These are phyloP conservation scores for Thielaviopsis euricoi DNA, from an alignment of 2,329 filamentous ascomycete genomes.

Conservation along the genomic window DNA sequence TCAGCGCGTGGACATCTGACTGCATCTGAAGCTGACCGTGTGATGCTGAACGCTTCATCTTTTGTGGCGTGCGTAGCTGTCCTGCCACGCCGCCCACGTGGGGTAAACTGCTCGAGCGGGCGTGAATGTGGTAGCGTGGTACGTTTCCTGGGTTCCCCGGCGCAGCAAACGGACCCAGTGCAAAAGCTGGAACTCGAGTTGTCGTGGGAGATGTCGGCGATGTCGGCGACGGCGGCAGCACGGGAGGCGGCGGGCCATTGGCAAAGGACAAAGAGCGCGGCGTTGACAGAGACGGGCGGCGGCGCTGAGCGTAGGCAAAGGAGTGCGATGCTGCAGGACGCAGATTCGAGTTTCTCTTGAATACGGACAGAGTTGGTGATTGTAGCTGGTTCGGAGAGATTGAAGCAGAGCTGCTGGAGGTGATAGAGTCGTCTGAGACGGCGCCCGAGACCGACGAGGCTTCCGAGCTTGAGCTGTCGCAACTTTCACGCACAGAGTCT, in stretches of 20 bases:
- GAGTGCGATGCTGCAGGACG: conserved; percentile 5
- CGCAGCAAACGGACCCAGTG: too few species aligned
- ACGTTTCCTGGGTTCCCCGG: too few species aligned
- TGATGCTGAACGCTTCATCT: conserved; percentile 6
- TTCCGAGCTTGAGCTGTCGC: not conserved
- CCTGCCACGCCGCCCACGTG: conserved; percentile 7
- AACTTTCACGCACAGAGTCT: not conserved
- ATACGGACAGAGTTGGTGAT: too few species aligned
- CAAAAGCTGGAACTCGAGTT: too few species aligned
- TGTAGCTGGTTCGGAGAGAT: too few species aligned
- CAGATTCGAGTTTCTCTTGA: too few species aligned
- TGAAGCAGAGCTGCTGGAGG: too few species aligned
- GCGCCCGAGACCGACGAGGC: too few species aligned
- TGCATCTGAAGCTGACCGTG: not conserved
- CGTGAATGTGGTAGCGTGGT: not conserved
- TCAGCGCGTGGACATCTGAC: too few species aligned
- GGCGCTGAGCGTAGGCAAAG: conserved; percentile 8
- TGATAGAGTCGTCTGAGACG: too few species aligned
- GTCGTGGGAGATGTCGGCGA: too few species aligned
- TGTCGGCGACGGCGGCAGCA: too few species aligned
- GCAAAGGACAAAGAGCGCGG: conserved; percentile 9
- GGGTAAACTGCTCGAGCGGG: conserved; percentile 5
- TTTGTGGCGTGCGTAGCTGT: conserved; percentile 7
- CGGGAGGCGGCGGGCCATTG: conserved; percentile 6
- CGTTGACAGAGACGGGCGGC: conserved; percentile 6